phyloP scores from a whole-genome alignment of 805 yeast species.

The Isabelozyma heimii region DNA sequence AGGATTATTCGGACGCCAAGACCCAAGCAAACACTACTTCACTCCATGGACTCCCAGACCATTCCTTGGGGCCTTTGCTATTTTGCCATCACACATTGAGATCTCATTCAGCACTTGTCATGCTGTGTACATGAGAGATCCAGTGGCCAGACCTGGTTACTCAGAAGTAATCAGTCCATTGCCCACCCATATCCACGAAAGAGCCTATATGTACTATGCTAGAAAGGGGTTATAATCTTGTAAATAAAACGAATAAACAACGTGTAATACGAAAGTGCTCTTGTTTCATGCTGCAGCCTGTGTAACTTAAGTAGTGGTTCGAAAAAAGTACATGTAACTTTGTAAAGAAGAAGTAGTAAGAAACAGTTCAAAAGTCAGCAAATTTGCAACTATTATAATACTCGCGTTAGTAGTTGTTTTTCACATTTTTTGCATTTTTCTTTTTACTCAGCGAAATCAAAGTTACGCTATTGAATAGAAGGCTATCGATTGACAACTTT shows the following conservation, averaged over 20 bases:
- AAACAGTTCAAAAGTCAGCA: neutral
- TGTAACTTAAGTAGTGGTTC: too few relatives aligned
- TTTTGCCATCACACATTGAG: constrained; percentile 89
- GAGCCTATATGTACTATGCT: constrained; percentile 91
- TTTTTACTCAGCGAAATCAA: too few relatives aligned
- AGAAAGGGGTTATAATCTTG: constrained; percentile 56
- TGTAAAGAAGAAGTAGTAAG: constrained; percentile 1
- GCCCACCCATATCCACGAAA: constrained; percentile 76
- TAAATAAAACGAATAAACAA: constrained; percentile 1
- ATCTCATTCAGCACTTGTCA: constrained; percentile 89
- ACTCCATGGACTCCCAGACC: constrained; percentile 98
- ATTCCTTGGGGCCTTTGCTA: constrained; percentile 87
- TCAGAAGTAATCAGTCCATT: constrained; percentile 94
- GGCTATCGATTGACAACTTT: too few relatives aligned
- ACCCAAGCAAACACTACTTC: constrained; percentile 77
- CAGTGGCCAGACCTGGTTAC: constrained; percentile 95
- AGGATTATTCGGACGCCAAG: constrained; percentile 72
- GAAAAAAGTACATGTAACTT: constrained; percentile 17
- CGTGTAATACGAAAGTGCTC: neutral
- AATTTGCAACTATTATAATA: neutral
- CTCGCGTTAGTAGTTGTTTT: too few relatives aligned
- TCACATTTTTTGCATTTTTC: too few relatives aligned
- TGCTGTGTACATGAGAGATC: constrained; percentile 95
- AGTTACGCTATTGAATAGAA: too few relatives aligned
- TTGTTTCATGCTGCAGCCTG: too few relatives aligned